Base-by-base conservation (phyloP, 2,329 filamentous ascomycete species). In the Aspergillus fijiensis region DNA sequence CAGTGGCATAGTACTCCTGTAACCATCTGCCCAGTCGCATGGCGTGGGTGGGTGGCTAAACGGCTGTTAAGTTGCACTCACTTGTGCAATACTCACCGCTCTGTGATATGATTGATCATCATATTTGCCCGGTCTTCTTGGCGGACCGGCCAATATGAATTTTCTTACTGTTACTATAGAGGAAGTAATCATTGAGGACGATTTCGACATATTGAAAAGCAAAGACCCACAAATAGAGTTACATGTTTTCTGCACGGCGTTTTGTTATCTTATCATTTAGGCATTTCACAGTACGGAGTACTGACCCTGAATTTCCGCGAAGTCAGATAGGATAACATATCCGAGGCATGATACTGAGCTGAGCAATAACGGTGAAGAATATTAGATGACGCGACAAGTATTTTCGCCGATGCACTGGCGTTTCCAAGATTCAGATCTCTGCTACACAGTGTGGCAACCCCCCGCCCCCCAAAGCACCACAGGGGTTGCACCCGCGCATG, bases 371-470 rank as follows among this genome's bases (percentile, higher is more conserved):
- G 14, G 6, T 16, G 14, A 47, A 16, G 11, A 19, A 35, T 10
- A 12, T 19, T 29, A 25, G 42, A 45, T 21, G 42, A 12, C 39
- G 33, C 42, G 23, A 49, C 35, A 55, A 33, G 11, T 55, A 45
- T 29, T 31, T 29, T 25, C 42, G 23, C 47, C 47, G 53, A 31
- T 49, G 42, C 53, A 49, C 27, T 25, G 23, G 29, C 45, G 39
- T 29, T 48, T 27, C 35, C 54, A 59, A 60, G 56, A 56, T 63
- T 63, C 58, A 58, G 53, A 60, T 60, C 52, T 50, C 49, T 45
- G 42, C 27, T 16, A 33, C 49, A 55, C 52, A 49, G 56, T 31
- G 58, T 63, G 61, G 61, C 61, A 49, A 60, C 50, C 23, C 2
- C 23, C 23, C 23, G 0, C 2, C 23, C 23, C 23, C 23, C 21